These are phyloP conservation scores for Colletotrichum sp. DNA, from an alignment of 2,329 filamentous ascomycete genomes.

Conservation along the genomic window DNA sequence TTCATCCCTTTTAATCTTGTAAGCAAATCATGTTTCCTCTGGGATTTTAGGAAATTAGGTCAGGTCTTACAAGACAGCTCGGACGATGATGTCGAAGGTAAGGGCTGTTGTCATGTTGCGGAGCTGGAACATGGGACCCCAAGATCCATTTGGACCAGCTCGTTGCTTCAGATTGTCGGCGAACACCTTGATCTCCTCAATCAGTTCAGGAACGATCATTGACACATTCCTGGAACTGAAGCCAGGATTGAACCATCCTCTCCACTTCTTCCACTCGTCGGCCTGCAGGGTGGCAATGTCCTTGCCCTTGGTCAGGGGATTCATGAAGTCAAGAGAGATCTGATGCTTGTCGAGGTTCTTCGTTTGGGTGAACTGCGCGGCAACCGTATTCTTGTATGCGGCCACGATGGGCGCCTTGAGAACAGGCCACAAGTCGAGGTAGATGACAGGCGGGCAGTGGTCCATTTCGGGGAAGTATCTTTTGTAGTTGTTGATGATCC, in stretches of 20 bases:
- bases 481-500: conserved; percentile 4
- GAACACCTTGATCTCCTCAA: not conserved
- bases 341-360: conserved; percentile 14
- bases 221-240: conserved; percentile 26
- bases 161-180: not conserved
- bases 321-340: conserved; percentile 1
- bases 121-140: conserved; percentile 10
- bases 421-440: conserved; percentile 27
- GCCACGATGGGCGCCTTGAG: conserved; percentile 8
- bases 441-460: conserved; percentile 21
- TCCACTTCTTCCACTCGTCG: conserved; percentile 28
- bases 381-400: conserved; percentile 15
- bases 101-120: conserved; percentile 16
- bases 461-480: conserved; percentile 3
- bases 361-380: conserved; percentile 22
- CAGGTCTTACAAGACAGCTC: conserved; percentile 21
- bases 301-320: not conserved
- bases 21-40: not conserved
- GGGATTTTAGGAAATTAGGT: not conserved
- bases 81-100: conserved; percentile 31
- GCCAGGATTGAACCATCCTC: conserved; percentile 35
- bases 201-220: not conserved
- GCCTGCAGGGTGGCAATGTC: not conserved
- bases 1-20: conserved; percentile 28
- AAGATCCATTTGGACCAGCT: not conserved